These are phyloP conservation scores for Acacia confusa DNA, from an alignment of 306 rosid species.

Conservation along the genomic window DNA sequence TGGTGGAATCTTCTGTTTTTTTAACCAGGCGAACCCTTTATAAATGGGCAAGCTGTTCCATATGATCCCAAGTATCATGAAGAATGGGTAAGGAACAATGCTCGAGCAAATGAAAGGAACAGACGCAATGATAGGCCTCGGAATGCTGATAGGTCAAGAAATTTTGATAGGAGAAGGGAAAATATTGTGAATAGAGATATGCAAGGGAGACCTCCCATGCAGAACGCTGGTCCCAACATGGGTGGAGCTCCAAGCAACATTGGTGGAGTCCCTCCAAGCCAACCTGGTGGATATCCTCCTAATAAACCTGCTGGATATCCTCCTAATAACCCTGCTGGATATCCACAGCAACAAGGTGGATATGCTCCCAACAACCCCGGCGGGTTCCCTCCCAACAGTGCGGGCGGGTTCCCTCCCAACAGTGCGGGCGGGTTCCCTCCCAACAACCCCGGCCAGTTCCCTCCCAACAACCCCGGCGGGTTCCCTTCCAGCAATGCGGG, in stretches of 20 bases:
- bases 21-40: constrained; percentile 87
- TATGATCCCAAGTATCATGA: constrained; percentile 93
- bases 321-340: constrained; percentile 17
- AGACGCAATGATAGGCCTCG: constrained; percentile 93
- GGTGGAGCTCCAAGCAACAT: constrained; percentile 20
- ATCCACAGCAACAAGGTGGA: constrained; percentile 33
- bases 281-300: constrained; percentile 23
- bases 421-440: background rate
- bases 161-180: constrained; percentile 89
- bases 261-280: constrained; percentile 20
- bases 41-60: constrained; percentile 86
- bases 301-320: constrained; percentile 27
- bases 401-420: constrained; percentile 24
- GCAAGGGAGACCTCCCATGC: constrained; percentile 55
- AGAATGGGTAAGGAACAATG: constrained; percentile 92
- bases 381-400: constrained; percentile 19
- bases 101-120: constrained; percentile 90
- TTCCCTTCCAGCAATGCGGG: constrained; percentile 10
- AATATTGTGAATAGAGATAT: constrained; percentile 65
- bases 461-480: background rate
- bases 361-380: background rate
- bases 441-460: background rate
- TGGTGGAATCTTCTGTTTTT: constrained; percentile 20
- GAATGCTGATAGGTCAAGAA: constrained; percentile 75
- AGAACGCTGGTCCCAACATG: constrained; percentile 36